These are phyloP conservation scores for Yarrowia yakushimensis DNA, from an alignment of 805 yeast genomes.

Conservation along the genomic window DNA sequence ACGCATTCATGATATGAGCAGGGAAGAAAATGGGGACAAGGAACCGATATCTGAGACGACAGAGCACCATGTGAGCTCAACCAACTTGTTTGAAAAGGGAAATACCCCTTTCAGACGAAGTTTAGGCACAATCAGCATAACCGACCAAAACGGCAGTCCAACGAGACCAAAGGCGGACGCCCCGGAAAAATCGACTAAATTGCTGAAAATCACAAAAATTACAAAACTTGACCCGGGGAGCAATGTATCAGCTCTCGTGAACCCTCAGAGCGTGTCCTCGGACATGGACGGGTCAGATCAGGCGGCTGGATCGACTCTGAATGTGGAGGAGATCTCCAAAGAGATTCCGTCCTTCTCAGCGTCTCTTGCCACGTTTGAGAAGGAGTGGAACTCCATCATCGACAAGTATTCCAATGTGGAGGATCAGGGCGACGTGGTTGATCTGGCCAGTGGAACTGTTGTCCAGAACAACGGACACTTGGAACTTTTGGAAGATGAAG, in stretches of 20 bases:
- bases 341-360: not conserved
- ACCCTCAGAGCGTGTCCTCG: no score
- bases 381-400: conserved; percentile 33
- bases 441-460: conserved; percentile 59
- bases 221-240: not conserved
- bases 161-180: not conserved
- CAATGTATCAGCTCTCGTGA: not conserved
- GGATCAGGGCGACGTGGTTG: conserved; percentile 44
- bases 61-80: not conserved
- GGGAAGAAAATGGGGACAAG: not conserved
- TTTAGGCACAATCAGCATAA: not conserved
- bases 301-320: not conserved
- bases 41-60: not conserved
- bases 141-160: not conserved
- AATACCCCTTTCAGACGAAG: not conserved
- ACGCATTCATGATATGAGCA: not conserved
- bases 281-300: not conserved
- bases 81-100: not conserved
- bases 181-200: not conserved
- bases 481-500: conserved; percentile 41
- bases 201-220: not conserved
- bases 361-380: conserved; percentile 28
- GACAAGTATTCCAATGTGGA: conserved; percentile 31
- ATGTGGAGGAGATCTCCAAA: not conserved
- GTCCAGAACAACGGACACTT: conserved; percentile 69